Evolutionary conservation across 495 filamentous ascomycete genomes (phyloP).

Genomic region (Darksidea phi): DNA sequence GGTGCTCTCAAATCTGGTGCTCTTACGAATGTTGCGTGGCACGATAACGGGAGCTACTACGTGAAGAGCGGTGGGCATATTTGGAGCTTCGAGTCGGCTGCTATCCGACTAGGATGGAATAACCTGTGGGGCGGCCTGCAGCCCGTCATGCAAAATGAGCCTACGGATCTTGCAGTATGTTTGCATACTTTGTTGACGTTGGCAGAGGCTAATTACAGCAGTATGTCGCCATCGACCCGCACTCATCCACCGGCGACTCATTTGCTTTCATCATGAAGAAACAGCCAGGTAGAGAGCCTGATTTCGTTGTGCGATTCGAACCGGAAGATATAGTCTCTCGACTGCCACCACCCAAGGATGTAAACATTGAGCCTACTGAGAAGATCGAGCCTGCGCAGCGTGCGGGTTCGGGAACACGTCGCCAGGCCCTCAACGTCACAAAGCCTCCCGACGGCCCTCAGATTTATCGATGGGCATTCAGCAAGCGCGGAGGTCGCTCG

Average conservation of each 20-base stretch:
- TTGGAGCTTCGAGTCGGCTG: slow-evolving; percentile 2
- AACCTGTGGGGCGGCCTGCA: not conserved
- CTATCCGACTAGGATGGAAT: not conserved
- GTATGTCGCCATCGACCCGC: slow-evolving; percentile 16
- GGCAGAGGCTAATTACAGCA: not conserved
- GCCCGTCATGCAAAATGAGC: not conserved
- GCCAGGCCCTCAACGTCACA: no score
- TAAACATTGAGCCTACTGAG: not conserved
- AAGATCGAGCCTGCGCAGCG: not conserved
- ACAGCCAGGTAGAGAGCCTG: not conserved
- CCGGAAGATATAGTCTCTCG: slow-evolving; percentile 5
- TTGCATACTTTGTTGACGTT: not conserved
- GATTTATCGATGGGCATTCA: slow-evolving; percentile 2
- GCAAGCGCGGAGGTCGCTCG: not conserved
- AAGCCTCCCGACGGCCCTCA: not conserved
- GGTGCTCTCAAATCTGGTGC: not conserved
- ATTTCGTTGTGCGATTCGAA: slow-evolving; percentile 5
- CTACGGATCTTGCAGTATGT: slow-evolving; percentile 4
- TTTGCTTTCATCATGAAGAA: slow-evolving; percentile 15
- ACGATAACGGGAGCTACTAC: slow-evolving; percentile 5
- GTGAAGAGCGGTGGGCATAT: not conserved
- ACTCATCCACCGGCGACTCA: not conserved
- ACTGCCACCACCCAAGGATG: not conserved
- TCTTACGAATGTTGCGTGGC: slow-evolving; percentile 5
- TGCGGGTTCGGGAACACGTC: no score